Evolutionary conservation across 345 rosid species (phyloP).

Genomic region (Populus simonii): DNA sequence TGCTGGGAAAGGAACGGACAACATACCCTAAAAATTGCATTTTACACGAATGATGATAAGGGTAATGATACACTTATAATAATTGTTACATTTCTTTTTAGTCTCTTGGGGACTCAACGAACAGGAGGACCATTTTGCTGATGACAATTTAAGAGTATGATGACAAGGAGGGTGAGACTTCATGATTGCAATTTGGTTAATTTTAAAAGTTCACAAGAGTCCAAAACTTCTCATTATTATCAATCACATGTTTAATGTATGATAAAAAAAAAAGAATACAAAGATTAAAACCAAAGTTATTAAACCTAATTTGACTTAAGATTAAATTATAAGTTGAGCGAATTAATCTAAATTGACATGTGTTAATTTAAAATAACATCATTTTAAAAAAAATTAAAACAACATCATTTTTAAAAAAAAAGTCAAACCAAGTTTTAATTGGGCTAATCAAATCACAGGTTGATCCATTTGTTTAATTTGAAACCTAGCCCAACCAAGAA

Average conservation of each 20-base stretch:
- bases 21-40: conserved; percentile 7
- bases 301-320: no score
- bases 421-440: accelerated
- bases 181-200: neutral
- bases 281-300: no score
- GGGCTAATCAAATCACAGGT: accelerated
- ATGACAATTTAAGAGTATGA: conserved; percentile 11
- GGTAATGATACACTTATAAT: conserved; percentile 12
- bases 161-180: neutral
- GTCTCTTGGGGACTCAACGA: neutral
- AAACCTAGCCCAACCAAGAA: no score
- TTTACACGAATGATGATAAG: conserved; percentile 6
- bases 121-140: neutral
- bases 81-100: neutral
- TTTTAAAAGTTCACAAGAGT: neutral
- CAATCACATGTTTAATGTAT: no score
- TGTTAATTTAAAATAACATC: accelerated
- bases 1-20: conserved; percentile 38
- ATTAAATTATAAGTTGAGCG: no score
- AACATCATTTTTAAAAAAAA: no score
- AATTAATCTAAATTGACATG: accelerated
- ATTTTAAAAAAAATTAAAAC: no score
- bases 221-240: neutral
- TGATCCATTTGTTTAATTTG: no score
- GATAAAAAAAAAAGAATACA: no score